A percentile compares a stretch with the other conserved stretches of the same genome.
Evolutionary conservation across 2,329 filamentous ascomycete genomes (phyloP).

Genomic region (Ramularia endophylla): DNA sequence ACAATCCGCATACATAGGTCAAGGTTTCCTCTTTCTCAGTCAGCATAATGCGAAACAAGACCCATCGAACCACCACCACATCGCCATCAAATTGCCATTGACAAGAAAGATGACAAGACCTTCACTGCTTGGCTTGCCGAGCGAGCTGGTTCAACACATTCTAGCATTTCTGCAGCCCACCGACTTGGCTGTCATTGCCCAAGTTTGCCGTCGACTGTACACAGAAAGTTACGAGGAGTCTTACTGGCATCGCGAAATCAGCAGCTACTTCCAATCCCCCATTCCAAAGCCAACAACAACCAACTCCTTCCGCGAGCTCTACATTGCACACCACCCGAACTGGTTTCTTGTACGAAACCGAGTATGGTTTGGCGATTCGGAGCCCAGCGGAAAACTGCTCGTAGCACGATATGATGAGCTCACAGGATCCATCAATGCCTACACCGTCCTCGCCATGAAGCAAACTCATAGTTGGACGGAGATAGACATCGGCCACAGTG

Average conservation of each 20-base stretch:
- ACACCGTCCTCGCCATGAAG: constrained; percentile 64
- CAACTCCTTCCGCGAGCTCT: constrained; percentile 63
- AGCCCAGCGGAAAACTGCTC: constrained; percentile 68
- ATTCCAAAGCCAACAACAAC: constrained; percentile 54
- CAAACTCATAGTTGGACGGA: constrained; percentile 35
- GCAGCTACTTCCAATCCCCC: constrained; percentile 57
- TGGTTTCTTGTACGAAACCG: constrained; percentile 81
- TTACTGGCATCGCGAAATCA: constrained; percentile 66
- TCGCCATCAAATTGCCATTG: too few relatives aligned
- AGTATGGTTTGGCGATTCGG: constrained; percentile 77
- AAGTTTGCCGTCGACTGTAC: constrained; percentile 56
- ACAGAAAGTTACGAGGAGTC: constrained; percentile 58
- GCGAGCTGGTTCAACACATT: constrained; percentile 70
- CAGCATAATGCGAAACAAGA: too few relatives aligned
- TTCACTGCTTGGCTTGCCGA: constrained; percentile 54
- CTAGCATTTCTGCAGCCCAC: constrained; percentile 58
- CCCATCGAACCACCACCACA: too few relatives aligned
- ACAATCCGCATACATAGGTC: too few relatives aligned
- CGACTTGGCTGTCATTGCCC: constrained; percentile 56
- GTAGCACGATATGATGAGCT: constrained; percentile 69
- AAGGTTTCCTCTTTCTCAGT: too few relatives aligned
- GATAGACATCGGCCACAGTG: not conserved
- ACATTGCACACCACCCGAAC: constrained; percentile 65
- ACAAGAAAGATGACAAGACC: not conserved
- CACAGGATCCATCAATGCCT: constrained; percentile 72